Percentiles rank a stretch among this genome's conserved stretches.
phyloP scores from a whole-genome alignment of 2,329 filamentous ascomycete species.

The Endocalyx cinctus region DNA sequence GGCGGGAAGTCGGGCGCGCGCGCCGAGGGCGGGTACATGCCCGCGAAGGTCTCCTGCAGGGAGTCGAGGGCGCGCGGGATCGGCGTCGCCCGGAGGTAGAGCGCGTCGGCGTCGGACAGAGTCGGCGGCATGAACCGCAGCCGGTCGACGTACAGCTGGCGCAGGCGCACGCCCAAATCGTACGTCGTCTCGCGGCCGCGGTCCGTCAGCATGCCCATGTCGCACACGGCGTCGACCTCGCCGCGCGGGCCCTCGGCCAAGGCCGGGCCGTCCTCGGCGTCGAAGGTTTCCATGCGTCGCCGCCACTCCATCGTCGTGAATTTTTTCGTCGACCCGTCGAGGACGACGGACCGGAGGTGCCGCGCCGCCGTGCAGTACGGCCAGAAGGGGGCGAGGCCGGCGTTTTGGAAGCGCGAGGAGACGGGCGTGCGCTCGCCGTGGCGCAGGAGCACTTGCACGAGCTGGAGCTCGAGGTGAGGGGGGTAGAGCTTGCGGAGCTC shows the following conservation, averaged over 20 bases:
- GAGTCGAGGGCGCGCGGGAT: conserved; percentile 74
- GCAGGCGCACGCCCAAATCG: conserved; percentile 62
- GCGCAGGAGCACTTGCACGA: conserved; percentile 82
- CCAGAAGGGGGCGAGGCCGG: conserved; percentile 68
- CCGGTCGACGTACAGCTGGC: conserved; percentile 70
- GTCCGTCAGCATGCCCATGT: conserved; percentile 72
- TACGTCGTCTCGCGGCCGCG: conserved; percentile 68
- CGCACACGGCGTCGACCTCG: conserved; percentile 77
- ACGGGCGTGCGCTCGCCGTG: conserved; percentile 83
- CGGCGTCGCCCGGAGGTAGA: conserved; percentile 72
- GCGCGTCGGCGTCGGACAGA: conserved; percentile 48
- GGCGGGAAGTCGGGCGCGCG: conserved; percentile 47
- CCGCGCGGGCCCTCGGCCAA: conserved; percentile 63
- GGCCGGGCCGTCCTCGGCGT: conserved; percentile 62
- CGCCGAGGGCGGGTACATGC: conserved; percentile 61
- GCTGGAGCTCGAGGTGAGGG: conserved; percentile 69
- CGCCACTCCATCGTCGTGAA: conserved; percentile 54
- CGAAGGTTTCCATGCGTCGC: conserved; percentile 80
- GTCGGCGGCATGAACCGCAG: conserved; percentile 63
- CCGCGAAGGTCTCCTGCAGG: conserved; percentile 69
- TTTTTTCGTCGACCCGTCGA: conserved; percentile 34
- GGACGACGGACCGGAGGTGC: conserved; percentile 55
- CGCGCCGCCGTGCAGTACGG: conserved; percentile 81
- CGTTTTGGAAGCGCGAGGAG: conserved; percentile 80
- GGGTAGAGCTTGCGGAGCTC: conserved; percentile 84